Conservation (phyloP, 306 rosid species). For the Glycine soja region DNA sequence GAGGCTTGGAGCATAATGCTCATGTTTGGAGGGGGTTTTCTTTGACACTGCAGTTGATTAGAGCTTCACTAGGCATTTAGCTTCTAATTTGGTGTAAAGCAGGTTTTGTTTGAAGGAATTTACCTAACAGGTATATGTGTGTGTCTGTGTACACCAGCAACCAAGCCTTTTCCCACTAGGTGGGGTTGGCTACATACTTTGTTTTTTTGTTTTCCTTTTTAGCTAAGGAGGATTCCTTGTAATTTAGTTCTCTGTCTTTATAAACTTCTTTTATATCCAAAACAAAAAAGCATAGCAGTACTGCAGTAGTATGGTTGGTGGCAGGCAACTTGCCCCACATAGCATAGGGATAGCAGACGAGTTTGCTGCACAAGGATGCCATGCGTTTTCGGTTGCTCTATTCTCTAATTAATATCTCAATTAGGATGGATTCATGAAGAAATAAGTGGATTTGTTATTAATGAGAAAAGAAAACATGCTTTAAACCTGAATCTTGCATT, state of each 20-base stretch:
- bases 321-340: too few relatives aligned
- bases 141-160: too few relatives aligned
- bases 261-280: not conserved
- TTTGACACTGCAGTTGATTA: not conserved
- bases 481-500: constrained; percentile 12
- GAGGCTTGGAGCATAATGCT: not conserved
- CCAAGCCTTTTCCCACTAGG: not conserved
- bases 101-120: not conserved
- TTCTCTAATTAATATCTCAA: constrained; percentile 16
- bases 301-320: too few relatives aligned
- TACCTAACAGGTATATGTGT: not conserved
- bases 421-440: constrained; percentile 21
- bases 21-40: not conserved
- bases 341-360: not conserved
- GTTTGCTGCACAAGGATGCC: constrained; percentile 1
- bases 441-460: not conserved
- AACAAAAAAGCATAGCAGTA: not conserved
- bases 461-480: constrained; percentile 21
- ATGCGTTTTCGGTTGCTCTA: not conserved
- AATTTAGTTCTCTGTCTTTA: not conserved
- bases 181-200: not conserved
- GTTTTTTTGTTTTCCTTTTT: not conserved
- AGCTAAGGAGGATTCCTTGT: constrained; percentile 13
- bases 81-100: not conserved
- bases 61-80: not conserved